Percentiles rank a stretch among this genome's conserved stretches.
Conservation (phyloP, 2,329 filamentous ascomycete genomes). For the Sporothrix curviconia region DNA sequence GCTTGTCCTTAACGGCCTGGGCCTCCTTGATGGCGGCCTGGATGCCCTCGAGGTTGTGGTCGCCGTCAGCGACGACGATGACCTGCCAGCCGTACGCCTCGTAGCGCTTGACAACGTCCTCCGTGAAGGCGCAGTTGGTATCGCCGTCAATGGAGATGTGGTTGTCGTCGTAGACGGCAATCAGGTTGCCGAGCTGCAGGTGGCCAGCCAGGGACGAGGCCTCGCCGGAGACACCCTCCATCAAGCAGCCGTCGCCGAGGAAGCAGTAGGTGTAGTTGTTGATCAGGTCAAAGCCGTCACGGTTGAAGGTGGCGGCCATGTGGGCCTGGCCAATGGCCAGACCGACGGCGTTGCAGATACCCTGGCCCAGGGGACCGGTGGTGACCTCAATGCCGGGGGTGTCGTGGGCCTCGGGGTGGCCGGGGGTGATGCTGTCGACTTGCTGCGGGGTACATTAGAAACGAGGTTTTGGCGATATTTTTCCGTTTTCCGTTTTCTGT, state of each 20-base stretch:
- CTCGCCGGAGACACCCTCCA: slow-evolving; percentile 96
- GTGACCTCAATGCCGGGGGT: slow-evolving; percentile 97
- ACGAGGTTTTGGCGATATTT: too few species aligned
- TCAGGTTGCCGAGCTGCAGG: slow-evolving; percentile 95
- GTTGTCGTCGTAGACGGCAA: slow-evolving; percentile 97
- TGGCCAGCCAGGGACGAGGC: slow-evolving; percentile 89
- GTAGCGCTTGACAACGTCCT: slow-evolving; percentile 91
- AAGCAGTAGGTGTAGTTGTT: slow-evolving; percentile 97
- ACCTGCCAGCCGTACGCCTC: slow-evolving; percentile 97
- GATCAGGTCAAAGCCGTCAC: slow-evolving; percentile 81
- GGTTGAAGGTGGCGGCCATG: slow-evolving; percentile 89
- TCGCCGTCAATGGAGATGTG: slow-evolving; percentile 93
- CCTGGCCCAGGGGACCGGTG: slow-evolving; percentile 94
- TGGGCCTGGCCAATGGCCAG: slow-evolving; percentile 94
- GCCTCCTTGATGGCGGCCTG: slow-evolving; percentile 81
- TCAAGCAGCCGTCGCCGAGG: slow-evolving; percentile 96
- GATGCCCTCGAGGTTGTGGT: slow-evolving; percentile 80
- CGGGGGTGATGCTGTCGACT: slow-evolving; percentile 73
- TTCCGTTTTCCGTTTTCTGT: too few species aligned
- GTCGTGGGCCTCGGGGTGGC: slow-evolving; percentile 94
- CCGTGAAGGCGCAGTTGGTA: slow-evolving; percentile 93
- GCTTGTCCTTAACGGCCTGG: slow-evolving; percentile 90
- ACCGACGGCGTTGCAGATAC: slow-evolving; percentile 95
- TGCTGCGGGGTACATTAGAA: slow-evolving; percentile 27
- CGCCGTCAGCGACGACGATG: slow-evolving; percentile 75